Conservation (phyloP, 2,329 filamentous ascomycete species). For the Fulvia fulva region DNA sequence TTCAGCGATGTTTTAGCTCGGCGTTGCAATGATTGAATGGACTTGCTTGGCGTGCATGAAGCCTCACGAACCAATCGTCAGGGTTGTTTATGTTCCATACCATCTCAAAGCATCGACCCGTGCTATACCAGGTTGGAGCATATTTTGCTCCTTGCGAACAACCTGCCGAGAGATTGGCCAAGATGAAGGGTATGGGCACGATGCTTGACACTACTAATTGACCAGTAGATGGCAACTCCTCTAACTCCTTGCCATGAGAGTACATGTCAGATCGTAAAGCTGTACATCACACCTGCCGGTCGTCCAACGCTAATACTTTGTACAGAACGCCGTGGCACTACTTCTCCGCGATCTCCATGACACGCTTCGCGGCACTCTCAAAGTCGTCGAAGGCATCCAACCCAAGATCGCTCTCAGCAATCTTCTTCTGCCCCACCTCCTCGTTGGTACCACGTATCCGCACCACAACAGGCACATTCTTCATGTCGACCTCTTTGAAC, state of each 20-base stretch:
- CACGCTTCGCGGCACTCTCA: slow-evolving; percentile 66
- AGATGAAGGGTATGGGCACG: too few relatives aligned
- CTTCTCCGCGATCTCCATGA: slow-evolving; percentile 52
- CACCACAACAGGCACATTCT: slow-evolving; percentile 66
- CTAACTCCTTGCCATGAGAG: background rate
- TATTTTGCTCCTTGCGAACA: too few relatives aligned
- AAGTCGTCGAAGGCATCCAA: slow-evolving; percentile 71
- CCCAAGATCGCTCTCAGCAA: slow-evolving; percentile 63
- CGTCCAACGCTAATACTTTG: background rate
- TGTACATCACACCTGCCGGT: background rate
- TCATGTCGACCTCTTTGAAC: slow-evolving; percentile 61
- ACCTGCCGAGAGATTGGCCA: too few relatives aligned
- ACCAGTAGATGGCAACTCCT: too few relatives aligned
- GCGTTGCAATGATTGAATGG: background rate
- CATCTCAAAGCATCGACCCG: too few relatives aligned
- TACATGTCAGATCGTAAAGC: background rate
- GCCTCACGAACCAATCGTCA: background rate
- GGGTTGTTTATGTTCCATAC: background rate
- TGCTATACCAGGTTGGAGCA: too few relatives aligned
- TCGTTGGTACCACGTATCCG: slow-evolving; percentile 73
- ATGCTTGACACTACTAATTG: too few relatives aligned
- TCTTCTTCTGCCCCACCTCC: slow-evolving; percentile 63
- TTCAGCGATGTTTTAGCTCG: background rate
- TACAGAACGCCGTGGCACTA: background rate
- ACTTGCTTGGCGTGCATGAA: background rate